Evolutionary conservation across 139 green algal species (phyloP), one percentile per base, ranked within the genome.

Genomic region (Micractinium sp.): DNA sequence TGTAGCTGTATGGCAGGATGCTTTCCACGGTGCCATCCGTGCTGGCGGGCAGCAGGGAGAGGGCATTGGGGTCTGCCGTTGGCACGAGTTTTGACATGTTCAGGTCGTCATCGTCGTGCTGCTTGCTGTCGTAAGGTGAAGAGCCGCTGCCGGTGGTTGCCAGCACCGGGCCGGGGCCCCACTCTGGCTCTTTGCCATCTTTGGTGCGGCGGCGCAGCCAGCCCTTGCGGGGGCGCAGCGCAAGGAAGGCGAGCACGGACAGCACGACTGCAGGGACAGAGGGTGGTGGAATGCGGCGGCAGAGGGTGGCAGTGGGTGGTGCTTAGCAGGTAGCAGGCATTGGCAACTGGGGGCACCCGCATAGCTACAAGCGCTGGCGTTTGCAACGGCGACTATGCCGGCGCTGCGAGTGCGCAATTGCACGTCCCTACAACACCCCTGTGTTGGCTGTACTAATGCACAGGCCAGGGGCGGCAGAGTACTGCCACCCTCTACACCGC

Each of bases 1-100:
- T 63, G 47, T 84, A 84, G 78, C 78, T 84, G 47, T 84, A 2
- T 1, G 78, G 78, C 27, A 84, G 78, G 23, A 38, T 36, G 78
- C 29, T 63, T n/a, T 20, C 27, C 23, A 16, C 19, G 1, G 41
- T 27, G 9, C 27, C 14, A 0, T 35, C 78, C 3, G 41, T 13
- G 0, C 20, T 41, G 14, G 41, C 29, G 13, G 78, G 78, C 78
- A 84, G 41, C 25, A 67, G 41, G 23, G 78, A 84, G 27, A 84
- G 29, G 1, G 9, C 23, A 0, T 31, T 16, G 19, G 78, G 78
- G 78, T 84, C 78, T 27, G 33, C 56, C 0, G 12, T 16, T 12
- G 78, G 78, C 63, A 71, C 63, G 2, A 71, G 63, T 12, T 71
- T 71, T 5, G 63, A 71, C 63, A 71, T 5, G 63, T 25, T 25